Evolutionary conservation across 1,284 basidiomycete species (phyloP), one percentile per base, ranked within the genome.

Genomic region (Ustilago cynodontis): DNA sequence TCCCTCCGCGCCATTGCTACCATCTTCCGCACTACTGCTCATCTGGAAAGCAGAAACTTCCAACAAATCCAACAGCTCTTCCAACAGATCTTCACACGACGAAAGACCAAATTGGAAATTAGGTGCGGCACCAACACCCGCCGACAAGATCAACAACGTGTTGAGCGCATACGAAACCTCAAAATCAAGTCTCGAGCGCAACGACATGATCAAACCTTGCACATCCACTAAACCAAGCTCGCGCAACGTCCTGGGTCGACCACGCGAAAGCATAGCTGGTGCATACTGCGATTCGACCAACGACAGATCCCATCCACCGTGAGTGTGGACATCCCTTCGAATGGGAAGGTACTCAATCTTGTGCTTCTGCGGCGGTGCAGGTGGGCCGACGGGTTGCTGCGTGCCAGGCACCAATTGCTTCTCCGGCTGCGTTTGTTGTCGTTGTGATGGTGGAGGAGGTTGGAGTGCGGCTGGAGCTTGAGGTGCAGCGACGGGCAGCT

Each of bases 81-180:
- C 92, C 67, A 96, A 88, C 35, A 98, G 88, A 72, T 97, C 95
- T 13, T 89, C 89, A 79, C 93, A 93, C 60, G 93, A 90, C 24
- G 88, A 87, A 29, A 98, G 90, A 0, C 92, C 72, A 45, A 87
- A 81, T 37, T 80, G 91, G 82, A 96, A 92, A 3, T 91, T 91
- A 18, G 61, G 89, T 87, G 53, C 89, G 87, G 78, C 90, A 87
- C 51, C 90, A 7, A 80, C 72, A 29, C 84, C 79, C 22, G 92
- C 91, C 3, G 92, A 92, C 62, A 99, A 88, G 82, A 98, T 88
- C n/a, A 92, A 91, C 76, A 98, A 89, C 1, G 93, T 93, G 28
- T 94, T 94, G 77, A 99, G 87, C 4, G 93, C 94, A 85, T 96
- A 98, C 3, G 94, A 91, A 49, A 97, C 87, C 85, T 99, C 95